Percentiles rank a stretch among this genome's conserved stretches.
phyloP scores from a whole-genome alignment of 2,329 filamentous ascomycete genomes.

The Xylariaceae sp. region DNA sequence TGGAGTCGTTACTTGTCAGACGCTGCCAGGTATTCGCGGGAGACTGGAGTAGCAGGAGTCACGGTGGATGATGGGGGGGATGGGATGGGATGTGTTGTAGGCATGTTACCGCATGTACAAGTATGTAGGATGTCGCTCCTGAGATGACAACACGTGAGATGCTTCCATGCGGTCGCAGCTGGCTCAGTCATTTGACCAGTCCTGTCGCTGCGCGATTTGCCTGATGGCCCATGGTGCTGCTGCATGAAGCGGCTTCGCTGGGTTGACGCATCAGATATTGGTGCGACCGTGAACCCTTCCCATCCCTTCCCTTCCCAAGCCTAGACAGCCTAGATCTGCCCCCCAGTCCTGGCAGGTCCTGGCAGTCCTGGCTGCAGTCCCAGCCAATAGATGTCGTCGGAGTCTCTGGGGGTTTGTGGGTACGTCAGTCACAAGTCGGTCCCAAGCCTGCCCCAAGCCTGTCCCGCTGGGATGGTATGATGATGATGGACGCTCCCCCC shows the following conservation, averaged over 20 bases:
- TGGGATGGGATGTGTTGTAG: not conserved
- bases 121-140: slow-evolving; percentile 1
- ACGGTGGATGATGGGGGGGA: no score
- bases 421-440: not conserved
- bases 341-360: not conserved
- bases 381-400: not conserved
- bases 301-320: not conserved
- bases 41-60: no score
- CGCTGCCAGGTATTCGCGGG: no score
- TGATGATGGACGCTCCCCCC: not conserved
- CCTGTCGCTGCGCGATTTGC: slow-evolving; percentile 17
- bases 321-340: not conserved
- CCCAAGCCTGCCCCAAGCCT: not conserved
- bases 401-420: not conserved
- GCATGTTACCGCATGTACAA: not conserved
- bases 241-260: slow-evolving; percentile 15
- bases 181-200: slow-evolving; percentile 17
- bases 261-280: slow-evolving; percentile 11
- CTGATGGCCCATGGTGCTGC: slow-evolving; percentile 7
- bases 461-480: slow-evolving; percentile 1
- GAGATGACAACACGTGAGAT: slow-evolving; percentile 15
- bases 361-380: not conserved
- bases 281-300: slow-evolving; percentile 6
- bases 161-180: slow-evolving; percentile 10
- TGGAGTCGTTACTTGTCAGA: not conserved